These are phyloP conservation scores for Raddia distichophylla DNA, from an alignment of 176 grass and related monocot genomes.

Conservation along the genomic window DNA sequence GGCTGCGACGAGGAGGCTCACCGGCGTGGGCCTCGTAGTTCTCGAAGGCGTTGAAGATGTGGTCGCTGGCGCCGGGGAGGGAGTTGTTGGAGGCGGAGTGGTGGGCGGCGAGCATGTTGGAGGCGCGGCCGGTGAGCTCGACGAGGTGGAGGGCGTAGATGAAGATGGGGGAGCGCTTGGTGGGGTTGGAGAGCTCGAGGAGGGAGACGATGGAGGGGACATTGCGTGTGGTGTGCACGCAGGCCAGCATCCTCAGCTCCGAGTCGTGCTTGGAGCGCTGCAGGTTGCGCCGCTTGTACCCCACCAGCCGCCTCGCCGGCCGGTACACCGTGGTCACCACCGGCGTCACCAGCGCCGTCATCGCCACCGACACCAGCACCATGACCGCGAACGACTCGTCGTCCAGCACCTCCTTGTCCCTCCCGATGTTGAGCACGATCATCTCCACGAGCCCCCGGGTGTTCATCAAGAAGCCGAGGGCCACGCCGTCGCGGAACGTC, in stretches of 20 bases:
- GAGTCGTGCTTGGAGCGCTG: constrained; percentile 57
- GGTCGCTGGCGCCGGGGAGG: constrained; percentile 25
- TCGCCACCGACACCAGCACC: constrained; percentile 53
- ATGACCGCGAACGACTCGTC: constrained; percentile 58
- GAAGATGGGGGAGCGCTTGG: constrained; percentile 68
- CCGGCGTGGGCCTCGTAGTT: constrained; percentile 50
- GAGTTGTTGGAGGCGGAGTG: not conserved
- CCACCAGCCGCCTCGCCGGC: constrained; percentile 42
- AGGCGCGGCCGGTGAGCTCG: constrained; percentile 68
- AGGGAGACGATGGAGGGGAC: constrained; percentile 73
- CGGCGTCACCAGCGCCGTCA: constrained; percentile 68
- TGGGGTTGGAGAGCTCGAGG: constrained; percentile 63
- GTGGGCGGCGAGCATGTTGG: constrained; percentile 62
- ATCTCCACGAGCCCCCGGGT: constrained; percentile 62
- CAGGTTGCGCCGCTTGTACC: constrained; percentile 74
- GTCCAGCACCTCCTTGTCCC: constrained; percentile 67
- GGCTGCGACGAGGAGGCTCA: not conserved
- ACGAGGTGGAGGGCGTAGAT: constrained; percentile 76
- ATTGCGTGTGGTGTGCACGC: constrained; percentile 69
- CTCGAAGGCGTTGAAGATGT: constrained; percentile 68
- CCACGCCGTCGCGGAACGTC: constrained; percentile 58
- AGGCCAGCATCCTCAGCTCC: constrained; percentile 73
- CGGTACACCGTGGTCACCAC: constrained; percentile 47
- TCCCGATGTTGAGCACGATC: constrained; percentile 70
- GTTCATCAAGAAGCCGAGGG: constrained; percentile 70